Evolutionary conservation across 2,329 filamentous ascomycete genomes (phyloP), one percentile per base, ranked within the genome.

Genomic region (Pseudogymnoascus sp.): DNA sequence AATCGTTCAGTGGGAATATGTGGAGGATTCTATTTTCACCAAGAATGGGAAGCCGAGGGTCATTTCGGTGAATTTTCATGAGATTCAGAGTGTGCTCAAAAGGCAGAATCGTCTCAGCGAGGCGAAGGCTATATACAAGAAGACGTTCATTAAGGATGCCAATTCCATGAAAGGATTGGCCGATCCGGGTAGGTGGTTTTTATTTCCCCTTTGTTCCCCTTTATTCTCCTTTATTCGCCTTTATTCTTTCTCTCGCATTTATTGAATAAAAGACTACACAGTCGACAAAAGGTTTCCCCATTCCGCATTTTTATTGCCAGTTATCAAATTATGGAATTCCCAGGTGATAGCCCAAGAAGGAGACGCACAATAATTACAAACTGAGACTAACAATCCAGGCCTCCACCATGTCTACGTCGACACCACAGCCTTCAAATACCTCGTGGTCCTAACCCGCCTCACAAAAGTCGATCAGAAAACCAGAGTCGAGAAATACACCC

Each of bases 401-500:
- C 77, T 84, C n/a, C 85, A 86, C 70, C 85, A 85, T 65, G 74
- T 90, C 66, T 92, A 89, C 74, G 76, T 75, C 16, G 90, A 95
- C 72, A 63, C 70, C 2, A 81, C 81, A 0, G 82, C 81, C 60
- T 90, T 91, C 72, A 74, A 78, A 3, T 92, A 91, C 75, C 80
- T 86, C 63, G 76, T 90, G 64, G 79, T 80, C 0, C 76, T 95
- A 13, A 80, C 80, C 2, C 83, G 88, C 71, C 71, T 83, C 75
- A 74, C 79, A 71, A 41, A 36, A 10, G 41, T 74, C 66, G 72
- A 74, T 13, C 68, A 69, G 4, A 77, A 78, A 10, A 81, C 82
- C 41, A 71, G 75, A 0, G 83, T 83, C 48, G 84, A 91, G 70
- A 84, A 81, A 36, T 87, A 85, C 43, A 77, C 79, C 0, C 73